Conservation (phyloP, 768 basidiomycete genomes). For the Mycena epipterygia region DNA sequence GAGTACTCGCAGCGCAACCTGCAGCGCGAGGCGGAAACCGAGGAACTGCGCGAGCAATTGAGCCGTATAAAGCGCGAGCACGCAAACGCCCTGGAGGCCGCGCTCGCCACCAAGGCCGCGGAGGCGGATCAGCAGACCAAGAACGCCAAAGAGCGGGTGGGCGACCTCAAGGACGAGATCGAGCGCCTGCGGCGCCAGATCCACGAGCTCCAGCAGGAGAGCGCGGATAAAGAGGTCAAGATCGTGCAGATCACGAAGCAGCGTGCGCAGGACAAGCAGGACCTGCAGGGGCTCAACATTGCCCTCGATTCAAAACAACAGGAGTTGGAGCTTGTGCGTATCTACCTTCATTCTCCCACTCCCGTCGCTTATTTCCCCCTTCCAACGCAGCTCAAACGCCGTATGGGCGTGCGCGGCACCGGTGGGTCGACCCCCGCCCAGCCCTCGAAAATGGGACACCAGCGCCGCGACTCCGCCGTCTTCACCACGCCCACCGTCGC, state of each 20-base stretch:
- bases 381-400: constrained; percentile 70
- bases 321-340: constrained; percentile 87
- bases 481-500: constrained; percentile 64
- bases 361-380: not conserved
- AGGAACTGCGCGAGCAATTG: constrained; percentile 68
- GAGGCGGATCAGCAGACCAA: constrained; percentile 67
- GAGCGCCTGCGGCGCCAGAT: constrained; percentile 73
- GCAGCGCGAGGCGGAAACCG: constrained; percentile 65
- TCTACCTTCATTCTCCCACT: constrained; percentile 11
- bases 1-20: constrained; percentile 61
- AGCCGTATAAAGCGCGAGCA: constrained; percentile 69
- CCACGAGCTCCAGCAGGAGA: constrained; percentile 82
- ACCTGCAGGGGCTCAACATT: constrained; percentile 87
- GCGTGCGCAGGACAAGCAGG: constrained; percentile 77
- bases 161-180: constrained; percentile 67
- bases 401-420: constrained; percentile 67
- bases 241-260: constrained; percentile 80
- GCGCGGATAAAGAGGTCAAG: constrained; percentile 87
- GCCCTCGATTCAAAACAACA: constrained; percentile 96
- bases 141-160: constrained; percentile 63
- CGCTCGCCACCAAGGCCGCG: constrained; percentile 65
- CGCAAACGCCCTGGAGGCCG: constrained; percentile 62
- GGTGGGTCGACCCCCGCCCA: constrained; percentile 70
- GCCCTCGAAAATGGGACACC: constrained; percentile 51
- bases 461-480: constrained; percentile 69